These are phyloP conservation scores for Penicillium sclerotigenum DNA, from an alignment of 2,329 filamentous ascomycete species.

Conservation along the genomic window DNA sequence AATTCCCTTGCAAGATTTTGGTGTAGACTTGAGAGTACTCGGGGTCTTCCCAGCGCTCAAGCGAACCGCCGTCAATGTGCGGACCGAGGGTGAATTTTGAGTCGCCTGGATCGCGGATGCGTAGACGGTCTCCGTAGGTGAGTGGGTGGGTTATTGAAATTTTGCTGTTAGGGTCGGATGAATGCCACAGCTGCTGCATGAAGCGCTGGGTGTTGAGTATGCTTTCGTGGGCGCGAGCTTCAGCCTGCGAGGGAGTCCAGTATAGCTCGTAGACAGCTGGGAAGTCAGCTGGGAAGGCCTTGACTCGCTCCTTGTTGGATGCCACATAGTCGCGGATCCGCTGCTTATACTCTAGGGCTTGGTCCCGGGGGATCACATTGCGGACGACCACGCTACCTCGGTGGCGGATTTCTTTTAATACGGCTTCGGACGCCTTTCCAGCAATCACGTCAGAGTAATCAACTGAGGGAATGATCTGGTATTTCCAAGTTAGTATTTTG, in stretches of 20 bases:
- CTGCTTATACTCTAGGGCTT: conserved; percentile 64
- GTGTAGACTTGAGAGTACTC: conserved; percentile 74
- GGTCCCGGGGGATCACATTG: conserved; percentile 61
- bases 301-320: conserved; percentile 52
- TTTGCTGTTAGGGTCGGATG: conserved; percentile 47
- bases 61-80: conserved; percentile 69
- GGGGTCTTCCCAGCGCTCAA: conserved; percentile 69
- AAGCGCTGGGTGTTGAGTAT: conserved; percentile 60
- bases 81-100: conserved; percentile 67
- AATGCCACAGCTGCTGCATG: conserved; percentile 65
- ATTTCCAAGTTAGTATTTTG: conserved; percentile 4
- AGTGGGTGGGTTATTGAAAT: conserved; percentile 58
- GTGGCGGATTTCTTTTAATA: conserved; percentile 52
- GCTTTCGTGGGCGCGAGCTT: conserved; percentile 64
- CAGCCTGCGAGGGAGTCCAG: conserved; percentile 67
- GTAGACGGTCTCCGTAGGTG: conserved; percentile 67
- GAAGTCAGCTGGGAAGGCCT: conserved; percentile 63
- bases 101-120: conserved; percentile 70
- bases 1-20: conserved; percentile 67
- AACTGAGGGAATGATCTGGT: conserved; percentile 43
- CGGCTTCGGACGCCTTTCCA: conserved; percentile 34
- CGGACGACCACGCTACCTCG: conserved; percentile 63
- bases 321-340: conserved; percentile 63
- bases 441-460: conserved; percentile 41
- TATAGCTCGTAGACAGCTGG: conserved; percentile 74